Evolutionary conservation across 139 green algal genomes (phyloP), one percentile per base, ranked within the genome.

Genomic region (Picochlorum sp.): DNA sequence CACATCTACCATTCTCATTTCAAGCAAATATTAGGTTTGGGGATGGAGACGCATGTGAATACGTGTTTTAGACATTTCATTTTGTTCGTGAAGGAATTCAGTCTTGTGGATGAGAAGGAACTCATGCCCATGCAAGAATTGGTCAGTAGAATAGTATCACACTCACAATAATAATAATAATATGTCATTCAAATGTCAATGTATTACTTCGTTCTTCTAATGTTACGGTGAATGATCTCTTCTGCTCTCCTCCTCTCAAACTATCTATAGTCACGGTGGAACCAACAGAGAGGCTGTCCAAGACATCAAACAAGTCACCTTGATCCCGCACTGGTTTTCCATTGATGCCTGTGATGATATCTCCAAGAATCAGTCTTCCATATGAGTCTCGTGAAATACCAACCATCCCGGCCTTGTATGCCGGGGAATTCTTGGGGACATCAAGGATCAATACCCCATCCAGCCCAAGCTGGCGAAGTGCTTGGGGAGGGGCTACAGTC

Each of bases 61-160:
- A 98, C 92, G 14, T 97, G 89, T 80, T 99, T 99, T 84, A 96
- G 96, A 68, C 92, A 98, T 80, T 98, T 98, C 76, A 93, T 98
- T 67, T 87, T 89, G 65, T 98, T 97, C 67, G 86, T 81, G 0
- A 61, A 84, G 72, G 76, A 76, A 10, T 84, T 80, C 26, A 61
- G 83, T 16, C 76, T 98, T 13, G 86, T 98, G 8, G 90, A 96
- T 11, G 77, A 89, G 34, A 90, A 91, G 67, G 93, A 98, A 72
- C 73, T 97, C 64, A 84, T 83, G 21, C 93, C 93, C 4, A 68
- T 98, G 58, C 74, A 90, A 47, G 94, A 98, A 74, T 81, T 98
- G 18, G 95, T 98, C 24, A 87, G 96, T 56, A 78, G 89, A 57
- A 87, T 92, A 47, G 49, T 80, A 56, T 44, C 15, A 23, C 15